A percentile compares a stretch with the other conserved stretches of the same genome.
Evolutionary conservation across 495 filamentous ascomycete genomes (phyloP).

Genomic region (Penicillium turbatum): DNA sequence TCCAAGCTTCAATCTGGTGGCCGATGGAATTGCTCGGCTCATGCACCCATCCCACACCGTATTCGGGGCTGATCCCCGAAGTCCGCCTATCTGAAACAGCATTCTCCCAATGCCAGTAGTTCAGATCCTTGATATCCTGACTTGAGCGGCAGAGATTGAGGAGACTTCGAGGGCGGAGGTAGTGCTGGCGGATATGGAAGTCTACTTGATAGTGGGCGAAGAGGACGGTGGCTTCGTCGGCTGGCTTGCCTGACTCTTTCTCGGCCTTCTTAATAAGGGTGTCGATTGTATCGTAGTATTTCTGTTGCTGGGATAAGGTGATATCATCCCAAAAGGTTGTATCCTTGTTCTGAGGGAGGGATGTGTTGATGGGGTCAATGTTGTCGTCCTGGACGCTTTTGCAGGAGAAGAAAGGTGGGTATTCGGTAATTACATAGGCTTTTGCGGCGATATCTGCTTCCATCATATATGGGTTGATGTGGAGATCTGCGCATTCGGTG

Average conservation of each 20-base stretch:
- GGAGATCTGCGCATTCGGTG: constrained; percentile 20
- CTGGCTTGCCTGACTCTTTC: neutral
- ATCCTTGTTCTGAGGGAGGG: neutral
- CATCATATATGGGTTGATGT: constrained; percentile 20
- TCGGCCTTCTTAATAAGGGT: constrained; percentile 1
- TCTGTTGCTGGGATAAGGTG: constrained; percentile 14
- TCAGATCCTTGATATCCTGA: constrained; percentile 25
- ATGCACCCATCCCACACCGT: neutral
- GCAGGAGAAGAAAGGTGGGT: constrained; percentile 27
- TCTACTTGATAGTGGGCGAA: constrained; percentile 35
- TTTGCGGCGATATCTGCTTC: constrained; percentile 19
- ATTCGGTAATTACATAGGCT: constrained; percentile 15
- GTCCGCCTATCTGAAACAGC: neutral
- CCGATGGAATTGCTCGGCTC: constrained; percentile 4
- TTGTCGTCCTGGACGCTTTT: constrained; percentile 13
- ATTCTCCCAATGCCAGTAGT: constrained; percentile 25
- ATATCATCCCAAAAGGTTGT: constrained; percentile 21
- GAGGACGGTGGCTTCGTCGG: constrained; percentile 4
- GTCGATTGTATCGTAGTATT: constrained; percentile 20
- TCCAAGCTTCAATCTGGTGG: neutral
- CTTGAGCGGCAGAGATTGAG: constrained; percentile 28
- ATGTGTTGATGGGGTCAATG: constrained; percentile 15
- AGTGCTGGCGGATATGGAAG: constrained; percentile 37
- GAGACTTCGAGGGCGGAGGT: constrained; percentile 18
- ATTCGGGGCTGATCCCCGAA: neutral